Base-by-base conservation (phyloP, 495 filamentous ascomycete species). In the Chlorociboria aeruginascens region DNA sequence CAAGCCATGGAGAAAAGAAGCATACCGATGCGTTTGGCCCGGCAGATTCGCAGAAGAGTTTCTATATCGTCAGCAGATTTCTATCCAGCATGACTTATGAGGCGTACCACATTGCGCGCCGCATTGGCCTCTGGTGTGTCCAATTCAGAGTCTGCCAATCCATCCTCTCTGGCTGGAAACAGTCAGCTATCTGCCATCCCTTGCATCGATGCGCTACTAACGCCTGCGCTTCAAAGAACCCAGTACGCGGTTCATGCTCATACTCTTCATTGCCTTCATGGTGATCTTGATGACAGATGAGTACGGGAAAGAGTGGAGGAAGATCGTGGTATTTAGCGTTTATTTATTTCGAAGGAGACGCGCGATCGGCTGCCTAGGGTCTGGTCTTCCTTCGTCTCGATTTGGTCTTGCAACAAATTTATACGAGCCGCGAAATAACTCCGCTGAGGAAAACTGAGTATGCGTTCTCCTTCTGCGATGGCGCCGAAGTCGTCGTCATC, bases 11-110 rank as follows among this genome's bases (percentile, higher is more conserved):
- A 32, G 40, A 10, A 43, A 28, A 52, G 28, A 8, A 17, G 54
- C 76, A 40, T 71, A 86, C 83, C 52, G 73, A 63, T 53, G 78
- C 73, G 51, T 70, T 73, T 10, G 82, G 74, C 46, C 72, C 74
- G 20, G 75, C 81, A 13, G 84, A 85, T 63, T 87, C 79, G 73
- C 88, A 94, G 61, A 97, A 97, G 56, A 63, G 60, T 63, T 65
- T 66, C 66, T 72, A 25, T 25, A 25, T 25, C 20, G 20, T 25
- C 20, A 25, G 20, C 4, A 25, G 4, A 25, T 25, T 25, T 25
- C 2, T 25, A 25, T 25, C 4, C 2, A 1, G 20, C 20, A 25
- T 25, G 20, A 4, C 20, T 25, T 25, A 25, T 25, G 4, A 25
- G 20, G 56, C 55, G 51, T 69, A 78, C 74, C 61, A 77, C 73